Percentiles rank a stretch among this genome's conserved stretches.
Evolutionary conservation across 805 yeast species (phyloP).

Genomic region (Torulaspora delbrueckii): DNA sequence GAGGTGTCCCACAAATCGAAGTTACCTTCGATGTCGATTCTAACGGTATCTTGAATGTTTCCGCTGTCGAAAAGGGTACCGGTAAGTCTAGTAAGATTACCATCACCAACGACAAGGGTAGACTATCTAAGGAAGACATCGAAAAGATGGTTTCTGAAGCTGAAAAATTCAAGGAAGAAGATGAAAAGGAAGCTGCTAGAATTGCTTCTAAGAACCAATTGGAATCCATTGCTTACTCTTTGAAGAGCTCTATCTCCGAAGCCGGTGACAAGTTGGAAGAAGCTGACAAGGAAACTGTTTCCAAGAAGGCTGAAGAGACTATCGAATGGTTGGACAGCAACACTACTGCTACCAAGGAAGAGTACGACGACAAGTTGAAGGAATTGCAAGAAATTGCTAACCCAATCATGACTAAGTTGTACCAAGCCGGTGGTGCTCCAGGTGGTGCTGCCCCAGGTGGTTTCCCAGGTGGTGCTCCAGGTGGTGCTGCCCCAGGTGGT

Average conservation of each 20-base stretch:
- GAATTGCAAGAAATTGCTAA: conserved; percentile 93
- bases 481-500: conserved; percentile 56
- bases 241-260: conserved; percentile 77
- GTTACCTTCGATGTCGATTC: conserved; percentile 97
- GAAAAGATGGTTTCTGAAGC: conserved; percentile 98
- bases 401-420: conserved; percentile 96
- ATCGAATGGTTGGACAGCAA: conserved; percentile 89
- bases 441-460: conserved; percentile 68
- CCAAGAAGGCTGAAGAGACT: conserved; percentile 79
- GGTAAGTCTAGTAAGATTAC: conserved; percentile 97
- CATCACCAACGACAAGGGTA: conserved; percentile 98
- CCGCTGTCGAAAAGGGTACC: conserved; percentile 98
- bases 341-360: conserved; percentile 89
- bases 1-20: conserved; percentile 98
- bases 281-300: conserved; percentile 66
- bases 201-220: conserved; percentile 92
- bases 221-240: conserved; percentile 92
- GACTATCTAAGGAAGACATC: conserved; percentile 95
- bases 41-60: conserved; percentile 94
- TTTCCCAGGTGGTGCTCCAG: conserved; percentile 63
- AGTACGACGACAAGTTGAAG: conserved; percentile 90
- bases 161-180: conserved; percentile 96
- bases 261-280: conserved; percentile 75
- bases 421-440: conserved; percentile 85
- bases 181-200: conserved; percentile 90